These are phyloP conservation scores for Sordariomycetes sp. DNA, from an alignment of 2,329 filamentous ascomycete genomes.

Conservation along the genomic window DNA sequence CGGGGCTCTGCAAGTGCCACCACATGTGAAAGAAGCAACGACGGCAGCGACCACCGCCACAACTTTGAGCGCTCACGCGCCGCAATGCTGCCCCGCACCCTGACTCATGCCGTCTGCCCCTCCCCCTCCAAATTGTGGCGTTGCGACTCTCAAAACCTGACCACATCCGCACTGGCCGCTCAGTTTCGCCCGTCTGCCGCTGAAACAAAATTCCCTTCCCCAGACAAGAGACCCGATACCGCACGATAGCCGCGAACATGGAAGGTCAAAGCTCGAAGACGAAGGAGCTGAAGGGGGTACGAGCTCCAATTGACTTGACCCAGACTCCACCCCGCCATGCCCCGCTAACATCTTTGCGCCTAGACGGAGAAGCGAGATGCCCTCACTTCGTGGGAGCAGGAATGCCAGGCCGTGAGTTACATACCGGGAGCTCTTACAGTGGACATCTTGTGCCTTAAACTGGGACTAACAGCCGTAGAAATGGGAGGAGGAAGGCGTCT, in stretches of 20 bases:
- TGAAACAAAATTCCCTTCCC: conserved; percentile 5
- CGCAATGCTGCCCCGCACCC: background rate
- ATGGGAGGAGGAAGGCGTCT: conserved; percentile 45
- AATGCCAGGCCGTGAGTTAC: conserved; percentile 39
- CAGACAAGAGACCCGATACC: background rate
- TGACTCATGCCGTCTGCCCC: background rate
- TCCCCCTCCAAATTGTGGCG: conserved; percentile 4
- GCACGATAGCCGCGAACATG: background rate
- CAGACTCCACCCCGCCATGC: background rate
- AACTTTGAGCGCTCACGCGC: background rate
- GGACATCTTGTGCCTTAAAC: background rate
- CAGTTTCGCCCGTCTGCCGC: background rate
- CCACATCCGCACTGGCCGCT: background rate
- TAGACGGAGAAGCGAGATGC: conserved; percentile 81
- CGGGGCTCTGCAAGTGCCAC: background rate
- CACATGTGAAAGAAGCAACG: background rate
- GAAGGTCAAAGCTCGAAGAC: conserved; percentile 37
- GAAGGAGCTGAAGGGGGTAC: conserved; percentile 48
- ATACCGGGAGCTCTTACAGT: background rate
- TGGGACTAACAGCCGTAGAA: conserved; percentile 45
- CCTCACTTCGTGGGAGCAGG: conserved; percentile 75
- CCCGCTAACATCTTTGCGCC: conserved; percentile 9
- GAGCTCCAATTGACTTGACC: conserved; percentile 14
- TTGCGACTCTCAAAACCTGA: background rate
- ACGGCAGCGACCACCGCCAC: background rate